Evolutionary conservation across 1,284 basidiomycete species (phyloP).

Genomic region (Ganoderma leucocontextum): DNA sequence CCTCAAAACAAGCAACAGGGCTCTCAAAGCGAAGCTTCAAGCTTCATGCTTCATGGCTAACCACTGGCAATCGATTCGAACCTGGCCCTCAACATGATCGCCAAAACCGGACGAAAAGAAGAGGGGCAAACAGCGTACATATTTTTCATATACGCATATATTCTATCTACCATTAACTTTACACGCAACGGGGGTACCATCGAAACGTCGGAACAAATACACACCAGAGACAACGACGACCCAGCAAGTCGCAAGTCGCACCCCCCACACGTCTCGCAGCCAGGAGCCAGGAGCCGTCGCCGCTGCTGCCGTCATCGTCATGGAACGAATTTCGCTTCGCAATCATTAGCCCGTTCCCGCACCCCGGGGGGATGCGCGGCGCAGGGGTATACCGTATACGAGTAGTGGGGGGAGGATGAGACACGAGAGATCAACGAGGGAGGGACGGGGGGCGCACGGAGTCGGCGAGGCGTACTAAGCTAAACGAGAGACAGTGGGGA

Average conservation of each 20-base stretch:
- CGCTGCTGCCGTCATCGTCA: neutral
- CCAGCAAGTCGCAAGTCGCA: conserved; percentile 6
- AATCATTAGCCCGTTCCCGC: conserved; percentile 9
- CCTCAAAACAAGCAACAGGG: no score
- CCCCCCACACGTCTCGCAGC: no score
- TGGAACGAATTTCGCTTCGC: neutral
- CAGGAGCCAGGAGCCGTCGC: neutral
- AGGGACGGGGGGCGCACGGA: neutral
- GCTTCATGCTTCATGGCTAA: no score
- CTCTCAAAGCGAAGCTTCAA: no score
- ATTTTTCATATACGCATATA: conserved; percentile 11
- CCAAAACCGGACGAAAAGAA: neutral
- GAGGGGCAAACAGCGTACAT: neutral
- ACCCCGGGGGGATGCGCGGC: conserved; percentile 1
- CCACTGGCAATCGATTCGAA: no score
- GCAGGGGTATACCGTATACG: conserved; percentile 14
- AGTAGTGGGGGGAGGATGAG: neutral
- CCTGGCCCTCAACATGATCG: no score
- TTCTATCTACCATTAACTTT: conserved; percentile 23
- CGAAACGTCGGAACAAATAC: conserved; percentile 10
- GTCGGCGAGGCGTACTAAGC: neutral
- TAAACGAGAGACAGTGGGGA: conserved; percentile 5
- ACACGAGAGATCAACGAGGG: conserved; percentile 6
- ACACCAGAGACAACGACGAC: conserved; percentile 11
- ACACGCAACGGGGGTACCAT: conserved; percentile 7